These are phyloP conservation scores for Fusarium compactum DNA, from an alignment of 2,329 filamentous ascomycete genomes.

Conservation along the genomic window DNA sequence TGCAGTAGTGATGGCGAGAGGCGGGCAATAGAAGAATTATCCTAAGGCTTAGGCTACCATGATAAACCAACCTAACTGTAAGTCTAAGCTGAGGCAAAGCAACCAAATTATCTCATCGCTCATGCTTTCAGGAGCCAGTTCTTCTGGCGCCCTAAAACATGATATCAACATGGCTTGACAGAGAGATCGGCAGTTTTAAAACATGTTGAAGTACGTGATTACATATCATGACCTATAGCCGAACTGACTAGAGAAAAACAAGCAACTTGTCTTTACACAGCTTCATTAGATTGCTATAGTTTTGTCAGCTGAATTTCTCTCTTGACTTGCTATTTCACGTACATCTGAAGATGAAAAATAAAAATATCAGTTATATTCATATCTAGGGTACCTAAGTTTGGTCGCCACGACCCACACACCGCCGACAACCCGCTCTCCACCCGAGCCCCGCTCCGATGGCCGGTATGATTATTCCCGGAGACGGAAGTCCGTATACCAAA, in stretches of 20 bases:
- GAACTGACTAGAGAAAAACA: neutral
- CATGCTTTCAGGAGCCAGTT: too few species aligned
- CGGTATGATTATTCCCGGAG: conserved; percentile 28
- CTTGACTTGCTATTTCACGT: neutral
- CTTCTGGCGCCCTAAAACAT: too few species aligned
- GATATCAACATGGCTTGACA: neutral
- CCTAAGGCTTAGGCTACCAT: too few species aligned
- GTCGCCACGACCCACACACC: conserved; percentile 1
- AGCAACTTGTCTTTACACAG: neutral
- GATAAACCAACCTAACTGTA: too few species aligned
- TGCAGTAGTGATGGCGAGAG: too few species aligned
- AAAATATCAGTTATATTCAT: neutral
- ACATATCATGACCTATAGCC: too few species aligned
- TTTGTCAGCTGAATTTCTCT: neutral
- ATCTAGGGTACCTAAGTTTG: conserved; percentile 32
- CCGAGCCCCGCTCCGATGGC: conserved; percentile 40
- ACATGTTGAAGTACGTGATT: neutral
- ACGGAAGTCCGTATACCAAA: conserved; percentile 21
- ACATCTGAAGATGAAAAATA: neutral
- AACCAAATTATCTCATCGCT: too few species aligned
- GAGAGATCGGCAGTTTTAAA: neutral
- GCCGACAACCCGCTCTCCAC: conserved; percentile 13
- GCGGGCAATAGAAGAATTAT: too few species aligned
- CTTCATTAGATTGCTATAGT: rapidly evolving
- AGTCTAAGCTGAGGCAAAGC: too few species aligned